Percentiles rank a stretch among this genome's conserved stretches.
phyloP scores from a whole-genome alignment of 2,329 filamentous ascomycete genomes.

The Cordyceps militaris region DNA sequence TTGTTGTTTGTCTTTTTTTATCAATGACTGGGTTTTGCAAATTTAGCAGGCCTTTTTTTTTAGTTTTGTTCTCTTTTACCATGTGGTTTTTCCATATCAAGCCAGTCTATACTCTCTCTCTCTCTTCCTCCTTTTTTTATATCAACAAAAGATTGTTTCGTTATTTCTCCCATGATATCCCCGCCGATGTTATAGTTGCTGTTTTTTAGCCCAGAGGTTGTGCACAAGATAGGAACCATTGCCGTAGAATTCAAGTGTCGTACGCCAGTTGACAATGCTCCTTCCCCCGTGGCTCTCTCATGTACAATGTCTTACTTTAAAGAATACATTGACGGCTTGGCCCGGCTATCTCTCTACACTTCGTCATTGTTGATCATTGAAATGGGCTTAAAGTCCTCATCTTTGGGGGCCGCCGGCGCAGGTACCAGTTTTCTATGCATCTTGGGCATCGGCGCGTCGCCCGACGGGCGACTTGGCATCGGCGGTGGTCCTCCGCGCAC shows the following conservation, averaged over 20 bases:
- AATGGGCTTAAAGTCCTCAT: background rate
- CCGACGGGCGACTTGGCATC: background rate
- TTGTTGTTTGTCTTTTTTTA: conserved; percentile 14
- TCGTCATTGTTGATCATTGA: background rate
- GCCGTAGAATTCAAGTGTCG: too few species aligned
- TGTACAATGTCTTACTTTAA: too few species aligned
- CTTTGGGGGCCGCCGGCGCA: background rate
- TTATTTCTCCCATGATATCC: background rate
- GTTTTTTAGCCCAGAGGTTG: too few species aligned
- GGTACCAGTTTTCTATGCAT: conserved; percentile 8
- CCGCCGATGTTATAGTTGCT: background rate
- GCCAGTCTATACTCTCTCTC: background rate
- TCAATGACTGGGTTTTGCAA: conserved; percentile 2
- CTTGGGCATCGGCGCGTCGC: background rate
- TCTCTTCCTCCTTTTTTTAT: background rate
- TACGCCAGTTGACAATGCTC: too few species aligned
- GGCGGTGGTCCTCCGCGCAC: background rate
- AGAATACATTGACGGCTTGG: background rate
- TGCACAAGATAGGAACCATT: too few species aligned
- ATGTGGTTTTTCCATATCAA: conserved; percentile 4
- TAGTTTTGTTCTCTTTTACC: conserved; percentile 14
- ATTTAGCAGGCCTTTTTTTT: conserved; percentile 12
- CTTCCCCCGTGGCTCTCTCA: too few species aligned
- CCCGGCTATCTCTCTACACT: background rate
- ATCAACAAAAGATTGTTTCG: background rate